Evolutionary conservation across 2,329 filamentous ascomycete species (phyloP).

Genomic region (Ramularia endophylla): DNA sequence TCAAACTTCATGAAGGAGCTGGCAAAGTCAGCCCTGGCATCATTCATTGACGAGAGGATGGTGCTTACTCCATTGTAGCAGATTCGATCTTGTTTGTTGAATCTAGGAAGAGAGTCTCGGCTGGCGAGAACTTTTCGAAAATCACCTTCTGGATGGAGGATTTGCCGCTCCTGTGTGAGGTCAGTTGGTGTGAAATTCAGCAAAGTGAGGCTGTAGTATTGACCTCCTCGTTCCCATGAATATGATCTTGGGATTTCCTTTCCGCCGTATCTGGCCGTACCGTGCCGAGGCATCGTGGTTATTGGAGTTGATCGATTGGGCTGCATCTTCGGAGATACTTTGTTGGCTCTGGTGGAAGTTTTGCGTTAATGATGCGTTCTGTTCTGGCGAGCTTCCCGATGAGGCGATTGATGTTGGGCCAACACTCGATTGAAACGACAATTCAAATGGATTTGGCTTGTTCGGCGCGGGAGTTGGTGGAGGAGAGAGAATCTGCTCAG

Average conservation of each 20-base stretch:
- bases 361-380: conserved; percentile 28
- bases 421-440: conserved; percentile 22
- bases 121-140: conserved; percentile 96
- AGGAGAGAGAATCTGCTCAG: conserved; percentile 28
- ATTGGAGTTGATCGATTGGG: conserved; percentile 7
- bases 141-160: conserved; percentile 98
- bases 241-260: conserved; percentile 62
- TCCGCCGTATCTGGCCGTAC: conserved; percentile 19
- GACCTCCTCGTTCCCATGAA: conserved; percentile 96
- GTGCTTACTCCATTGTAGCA: conserved; percentile 81
- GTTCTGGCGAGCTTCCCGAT: conserved; percentile 22
- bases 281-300: conserved; percentile 10
- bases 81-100: conserved; percentile 93
- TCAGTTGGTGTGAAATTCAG: conserved; percentile 10
- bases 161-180: conserved; percentile 72
- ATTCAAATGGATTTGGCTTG: conserved; percentile 26
- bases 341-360: conserved; percentile 22
- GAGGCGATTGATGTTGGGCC: conserved; percentile 20
- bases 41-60: too few relatives aligned
- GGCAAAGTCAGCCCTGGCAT: conserved; percentile 1
- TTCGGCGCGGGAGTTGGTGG: conserved; percentile 20
- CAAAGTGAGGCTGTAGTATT: conserved; percentile 21
- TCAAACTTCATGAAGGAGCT: conserved; percentile 99
- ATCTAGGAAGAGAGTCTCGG: conserved; percentile 91
- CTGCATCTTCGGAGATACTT: conserved; percentile 14